Conservation (phyloP, 495 filamentous ascomycete genomes). For the Penicillium paxilli region DNA sequence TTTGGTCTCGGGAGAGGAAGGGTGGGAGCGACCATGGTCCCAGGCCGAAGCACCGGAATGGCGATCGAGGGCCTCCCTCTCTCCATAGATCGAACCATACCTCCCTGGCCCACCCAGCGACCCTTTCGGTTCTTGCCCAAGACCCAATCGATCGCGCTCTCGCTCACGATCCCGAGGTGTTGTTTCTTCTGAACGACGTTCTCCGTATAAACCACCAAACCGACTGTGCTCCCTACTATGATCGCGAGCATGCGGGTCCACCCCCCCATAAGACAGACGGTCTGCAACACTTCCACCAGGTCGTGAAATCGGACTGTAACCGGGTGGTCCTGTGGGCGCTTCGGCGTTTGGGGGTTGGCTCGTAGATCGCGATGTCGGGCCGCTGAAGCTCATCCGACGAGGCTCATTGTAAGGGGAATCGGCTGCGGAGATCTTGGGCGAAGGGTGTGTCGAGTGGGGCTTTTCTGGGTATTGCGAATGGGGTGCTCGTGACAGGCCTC, state of each 20-base stretch:
- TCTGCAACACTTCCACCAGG: slow-evolving; percentile 25
- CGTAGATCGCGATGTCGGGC: slow-evolving; percentile 40
- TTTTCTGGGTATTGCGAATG: slow-evolving; percentile 42
- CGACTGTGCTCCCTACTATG: slow-evolving; percentile 17
- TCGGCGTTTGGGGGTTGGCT: slow-evolving; percentile 48
- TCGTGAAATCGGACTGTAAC: slow-evolving; percentile 42
- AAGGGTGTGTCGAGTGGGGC: slow-evolving; percentile 38
- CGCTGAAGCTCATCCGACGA: slow-evolving; percentile 43
- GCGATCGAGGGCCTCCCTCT: slow-evolving; percentile 34
- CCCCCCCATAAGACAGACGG: slow-evolving; percentile 32
- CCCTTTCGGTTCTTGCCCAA: slow-evolving; percentile 34
- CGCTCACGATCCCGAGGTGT: slow-evolving; percentile 39
- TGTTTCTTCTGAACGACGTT: slow-evolving; percentile 48
- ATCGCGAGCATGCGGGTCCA: slow-evolving; percentile 28
- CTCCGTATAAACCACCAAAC: slow-evolving; percentile 36
- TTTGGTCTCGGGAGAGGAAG: slow-evolving; percentile 42
- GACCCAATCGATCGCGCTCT: slow-evolving; percentile 36
- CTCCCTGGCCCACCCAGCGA: slow-evolving; percentile 18
- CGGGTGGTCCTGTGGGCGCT: slow-evolving; percentile 27
- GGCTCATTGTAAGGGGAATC: slow-evolving; percentile 36
- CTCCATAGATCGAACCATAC: slow-evolving; percentile 35
- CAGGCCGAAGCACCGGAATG: slow-evolving; percentile 30
- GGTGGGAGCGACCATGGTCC: slow-evolving; percentile 43
- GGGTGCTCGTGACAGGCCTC: slow-evolving; percentile 32
- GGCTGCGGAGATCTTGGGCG: slow-evolving; percentile 39